A percentile compares a stretch with the other conserved stretches of the same genome.
Evolutionary conservation across 2,329 filamentous ascomycete genomes (phyloP).

Genomic region (Fusarium duplospermum): DNA sequence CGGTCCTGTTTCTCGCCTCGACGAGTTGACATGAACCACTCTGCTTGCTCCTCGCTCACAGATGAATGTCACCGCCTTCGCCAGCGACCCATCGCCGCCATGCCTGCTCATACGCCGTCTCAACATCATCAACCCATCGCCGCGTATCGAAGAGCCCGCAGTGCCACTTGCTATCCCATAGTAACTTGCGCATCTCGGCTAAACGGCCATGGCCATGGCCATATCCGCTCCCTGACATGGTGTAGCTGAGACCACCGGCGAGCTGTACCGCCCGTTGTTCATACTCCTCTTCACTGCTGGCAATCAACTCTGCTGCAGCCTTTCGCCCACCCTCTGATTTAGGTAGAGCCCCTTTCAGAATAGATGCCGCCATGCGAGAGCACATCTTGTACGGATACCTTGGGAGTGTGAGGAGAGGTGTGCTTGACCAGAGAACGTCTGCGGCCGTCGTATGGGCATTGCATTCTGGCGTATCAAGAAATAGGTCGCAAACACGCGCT

Average conservation of each 20-base stretch:
- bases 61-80: constrained; percentile 92
- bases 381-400: constrained; percentile 99
- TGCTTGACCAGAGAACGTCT: constrained; percentile 96
- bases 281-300: constrained; percentile 82
- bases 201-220: constrained; percentile 75
- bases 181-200: constrained; percentile 79
- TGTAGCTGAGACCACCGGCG: constrained; percentile 72
- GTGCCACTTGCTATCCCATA: constrained; percentile 86
- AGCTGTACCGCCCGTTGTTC: constrained; percentile 80
- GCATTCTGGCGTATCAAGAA: constrained; percentile 96
- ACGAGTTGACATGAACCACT: background rate
- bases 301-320: constrained; percentile 82
- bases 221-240: constrained; percentile 54
- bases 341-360: constrained; percentile 89
- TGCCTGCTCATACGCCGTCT: constrained; percentile 87
- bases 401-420: constrained; percentile 88
- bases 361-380: constrained; percentile 96
- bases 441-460: constrained; percentile 98
- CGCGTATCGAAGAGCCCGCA: constrained; percentile 92
- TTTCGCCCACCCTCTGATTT: constrained; percentile 72
- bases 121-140: constrained; percentile 90
- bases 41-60: constrained; percentile 54
- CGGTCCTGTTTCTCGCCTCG: background rate
- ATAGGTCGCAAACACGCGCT: constrained; percentile 91
- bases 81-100: constrained; percentile 90